These are phyloP conservation scores for Globisporangium echinulatum DNA, from an alignment of 352 stramenopile species.

Conservation along the genomic window DNA sequence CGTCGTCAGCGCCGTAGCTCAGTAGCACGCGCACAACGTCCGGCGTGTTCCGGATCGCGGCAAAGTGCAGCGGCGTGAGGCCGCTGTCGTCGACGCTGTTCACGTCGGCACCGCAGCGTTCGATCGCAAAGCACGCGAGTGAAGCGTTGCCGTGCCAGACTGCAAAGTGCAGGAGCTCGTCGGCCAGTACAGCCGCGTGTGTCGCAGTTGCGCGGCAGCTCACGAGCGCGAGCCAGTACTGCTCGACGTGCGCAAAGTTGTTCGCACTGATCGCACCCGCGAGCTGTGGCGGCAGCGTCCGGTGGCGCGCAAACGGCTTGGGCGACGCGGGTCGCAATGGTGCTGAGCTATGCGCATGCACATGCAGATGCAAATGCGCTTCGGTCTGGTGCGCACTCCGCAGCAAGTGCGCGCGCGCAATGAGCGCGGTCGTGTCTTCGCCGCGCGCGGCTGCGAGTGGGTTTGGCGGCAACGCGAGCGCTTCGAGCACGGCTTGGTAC, in stretches of 20 bases:
- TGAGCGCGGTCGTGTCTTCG: conserved; percentile 50
- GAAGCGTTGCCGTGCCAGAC: conserved; percentile 59
- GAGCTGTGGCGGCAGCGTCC: conserved; percentile 53
- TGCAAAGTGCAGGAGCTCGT: conserved; percentile 76
- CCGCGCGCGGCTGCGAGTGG: conserved; percentile 29
- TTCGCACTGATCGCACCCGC: conserved; percentile 29
- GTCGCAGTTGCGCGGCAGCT: conserved; percentile 10
- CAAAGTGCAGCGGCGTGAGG: conserved; percentile 75
- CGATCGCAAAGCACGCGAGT: conserved; percentile 61
- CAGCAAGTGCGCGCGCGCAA: conserved; percentile 49
- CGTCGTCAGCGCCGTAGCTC: conserved; percentile 34
- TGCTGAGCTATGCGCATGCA: no score
- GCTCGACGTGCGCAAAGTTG: conserved; percentile 29
- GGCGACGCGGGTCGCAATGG: conserved; percentile 19
- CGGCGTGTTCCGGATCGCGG: conserved; percentile 67
- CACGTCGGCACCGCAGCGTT: conserved; percentile 51
- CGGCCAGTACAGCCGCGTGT: conserved; percentile 42
- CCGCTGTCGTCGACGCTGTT: conserved; percentile 64
- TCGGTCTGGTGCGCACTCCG: conserved; percentile 23
- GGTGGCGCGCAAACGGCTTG: conserved; percentile 48
- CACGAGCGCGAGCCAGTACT: conserved; percentile 44
- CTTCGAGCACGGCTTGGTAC: conserved; percentile 65
- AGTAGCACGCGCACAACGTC: conserved; percentile 70
- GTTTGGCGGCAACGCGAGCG: conserved; percentile 49
- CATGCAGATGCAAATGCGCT: conserved; percentile 1